Base-by-base conservation (phyloP, 2,329 filamentous ascomycete genomes). In the Metarhizium anisopliae region DNA sequence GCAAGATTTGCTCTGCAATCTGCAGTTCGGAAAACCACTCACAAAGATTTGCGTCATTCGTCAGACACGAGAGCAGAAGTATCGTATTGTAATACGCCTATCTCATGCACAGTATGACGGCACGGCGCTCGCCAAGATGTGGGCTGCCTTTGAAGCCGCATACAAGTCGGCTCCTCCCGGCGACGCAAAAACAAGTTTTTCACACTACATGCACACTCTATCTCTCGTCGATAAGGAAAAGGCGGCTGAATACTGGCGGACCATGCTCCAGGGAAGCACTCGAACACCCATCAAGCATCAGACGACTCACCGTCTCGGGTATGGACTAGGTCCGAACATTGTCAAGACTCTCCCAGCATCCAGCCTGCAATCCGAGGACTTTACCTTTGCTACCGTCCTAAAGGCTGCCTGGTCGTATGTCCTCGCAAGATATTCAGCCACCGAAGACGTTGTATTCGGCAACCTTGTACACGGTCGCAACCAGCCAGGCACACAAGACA, bases 81-180 rank as follows among this genome's bases (percentile, higher is more conserved):
- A 40, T 29, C 53, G 47, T 18, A 20, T 51, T 14, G 47, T 55
- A 2, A 51, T 55, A 43, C 53, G 53, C 35, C 38, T 55, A 29
- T 55, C 47, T n/a, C 47, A 55, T 16, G 53, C 47, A 2, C 53
- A 55, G 53, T 51, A 55, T 20, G 53, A 55, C 29, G 53, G 53
- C 40, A 51, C 47, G 47, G 53, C 53, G 25, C 35, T 55, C n/a
- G 25, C 30, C 25, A 55, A 45, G 47, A 55, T 51, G 53, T 51
- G 47, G 47, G n/a, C 53, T 30, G 36, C 30, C 36, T 45, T 50
- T 32, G 53, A 55, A 36, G 53, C 35, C 7, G 47, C 16, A 10
- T 51, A 51, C 6, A 30, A 13, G 4, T 40, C 38, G 13, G 38
- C 38, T 13, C 38, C 38, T 16, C 38, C 14, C 0, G 38, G 13